Percentiles rank a stretch among this genome's conserved stretches.
Evolutionary conservation across 148 eudicot species (phyloP).

Genomic region (Arctostaphylos glauca): DNA sequence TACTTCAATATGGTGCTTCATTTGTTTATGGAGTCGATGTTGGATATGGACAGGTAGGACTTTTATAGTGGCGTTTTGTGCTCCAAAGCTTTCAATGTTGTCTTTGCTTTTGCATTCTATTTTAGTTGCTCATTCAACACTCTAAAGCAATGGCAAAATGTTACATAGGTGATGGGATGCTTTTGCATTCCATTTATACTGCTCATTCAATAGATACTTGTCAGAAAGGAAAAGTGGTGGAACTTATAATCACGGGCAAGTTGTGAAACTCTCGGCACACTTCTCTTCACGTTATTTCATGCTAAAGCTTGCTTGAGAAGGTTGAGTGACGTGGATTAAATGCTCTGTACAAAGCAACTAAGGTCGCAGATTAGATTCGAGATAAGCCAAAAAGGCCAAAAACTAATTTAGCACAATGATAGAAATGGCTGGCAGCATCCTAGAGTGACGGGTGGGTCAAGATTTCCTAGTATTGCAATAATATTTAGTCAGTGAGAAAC

Average conservation of each 20-base stretch:
- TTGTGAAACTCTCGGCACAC: neutral
- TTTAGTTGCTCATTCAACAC: neutral
- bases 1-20: slow-evolving; percentile 89
- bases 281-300: neutral
- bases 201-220: neutral
- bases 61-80: neutral
- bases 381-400: neutral
- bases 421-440: neutral
- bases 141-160: neutral
- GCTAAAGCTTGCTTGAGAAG: neutral
- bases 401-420: neutral
- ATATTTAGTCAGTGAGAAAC: neutral
- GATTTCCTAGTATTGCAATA: neutral
- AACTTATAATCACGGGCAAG: neutral
- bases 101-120: neutral
- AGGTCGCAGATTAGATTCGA: neutral
- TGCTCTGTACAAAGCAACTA: neutral
- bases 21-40: slow-evolving; percentile 95
- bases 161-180: neutral
- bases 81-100: neutral
- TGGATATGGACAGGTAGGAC: slow-evolving; percentile 89
- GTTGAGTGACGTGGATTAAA: neutral
- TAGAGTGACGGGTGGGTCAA: neutral
- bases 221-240: neutral
- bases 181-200: neutral